Evolutionary conservation across 176 grass and related monocot genomes (phyloP), one percentile per base, ranked within the genome.

Genomic region (Rhipidocladum racemiflorum): DNA sequence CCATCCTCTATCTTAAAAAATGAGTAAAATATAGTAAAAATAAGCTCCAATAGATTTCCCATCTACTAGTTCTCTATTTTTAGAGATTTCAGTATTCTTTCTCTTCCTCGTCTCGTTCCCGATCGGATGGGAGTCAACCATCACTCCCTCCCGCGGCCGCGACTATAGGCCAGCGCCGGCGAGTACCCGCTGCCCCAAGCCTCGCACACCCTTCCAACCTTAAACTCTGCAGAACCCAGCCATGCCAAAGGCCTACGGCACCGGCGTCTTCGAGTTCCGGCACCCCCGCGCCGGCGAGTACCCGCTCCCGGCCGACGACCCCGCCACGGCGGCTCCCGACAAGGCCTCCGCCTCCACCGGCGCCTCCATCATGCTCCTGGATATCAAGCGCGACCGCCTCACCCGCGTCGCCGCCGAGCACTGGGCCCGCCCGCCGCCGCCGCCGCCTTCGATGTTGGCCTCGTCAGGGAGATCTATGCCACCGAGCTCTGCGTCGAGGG

Each of bases 171-270:
- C n/a, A n/a, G n/a, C n/a, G n/a, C n/a, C n/a, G n/a, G n/a, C n/a
- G n/a, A n/a, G n/a, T n/a, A n/a, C n/a, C n/a, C n/a, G n/a, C n/a
- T n/a, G n/a, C 30, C 14, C 32, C n/a, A 45, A 20, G 27, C 23
- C 36, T 17, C 30, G 15, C 25, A 24, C 14, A 27, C 3, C 21
- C 24, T n/a, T n/a, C n/a, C n/a, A n/a, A n/a, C 7, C 24, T 30
- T 56, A 43, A 54, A 68, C n/a, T 69, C 72, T 83, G n/a, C n/a
- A n/a, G n/a, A 68, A 68, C 51, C 12, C 61, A 68, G 65, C 85
- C 87, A 99, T 99, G 92, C 96, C 92, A 72, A 99, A 95, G 87
- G 96, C 95, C 42, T 93, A 91, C 49, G 96, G 96, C 75, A 93
- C 88, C 73, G 96, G 96, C 3, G 86, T 89, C 32, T 99, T 82